These are phyloP conservation scores for Fistulifera solaris DNA, from an alignment of 108 stramenopile species.

Conservation along the genomic window DNA sequence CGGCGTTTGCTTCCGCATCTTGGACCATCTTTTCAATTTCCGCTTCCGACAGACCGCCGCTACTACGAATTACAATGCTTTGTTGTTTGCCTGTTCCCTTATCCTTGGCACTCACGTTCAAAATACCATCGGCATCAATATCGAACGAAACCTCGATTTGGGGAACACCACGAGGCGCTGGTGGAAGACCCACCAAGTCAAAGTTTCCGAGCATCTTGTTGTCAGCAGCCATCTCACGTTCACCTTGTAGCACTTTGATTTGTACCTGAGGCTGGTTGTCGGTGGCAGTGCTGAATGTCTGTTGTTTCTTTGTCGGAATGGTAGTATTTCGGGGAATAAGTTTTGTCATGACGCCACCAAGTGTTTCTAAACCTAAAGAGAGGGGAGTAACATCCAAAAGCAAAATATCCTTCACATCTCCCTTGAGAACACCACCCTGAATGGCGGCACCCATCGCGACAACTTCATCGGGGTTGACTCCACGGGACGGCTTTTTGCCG, in stretches of 20 bases:
- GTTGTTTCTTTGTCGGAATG: conserved; percentile 99
- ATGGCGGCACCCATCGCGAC: conserved; percentile 99
- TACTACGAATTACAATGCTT: conserved; percentile 93
- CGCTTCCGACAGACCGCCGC: conserved; percentile 93
- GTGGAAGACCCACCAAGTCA: conserved; percentile 97
- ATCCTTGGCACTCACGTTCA: conserved; percentile 97
- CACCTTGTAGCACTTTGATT: conserved; percentile 99
- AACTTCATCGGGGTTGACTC: conserved; percentile 99
- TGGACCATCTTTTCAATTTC: conserved; percentile 99
- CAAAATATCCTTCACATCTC: conserved; percentile 99
- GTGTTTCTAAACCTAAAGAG: conserved; percentile 98
- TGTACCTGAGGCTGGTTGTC: conserved; percentile 95
- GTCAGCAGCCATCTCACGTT: conserved; percentile 99
- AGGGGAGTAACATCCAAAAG: conserved; percentile 98
- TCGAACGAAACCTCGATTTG: conserved; percentile 99
- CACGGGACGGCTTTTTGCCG: conserved; percentile 78
- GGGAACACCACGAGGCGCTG: conserved; percentile 97
- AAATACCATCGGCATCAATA: conserved; percentile 99
- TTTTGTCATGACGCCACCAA: conserved; percentile 99
- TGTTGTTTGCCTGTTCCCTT: conserved; percentile 99
- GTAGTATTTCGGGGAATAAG: conserved; percentile 99
- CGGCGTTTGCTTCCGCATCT: conserved; percentile 97
- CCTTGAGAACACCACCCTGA: conserved; percentile 98
- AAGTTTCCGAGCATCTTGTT: conserved; percentile 99
- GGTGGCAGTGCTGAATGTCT: conserved; percentile 97